These are phyloP conservation scores for Epichloe sylvatica DNA, from an alignment of 2,329 filamentous ascomycete species.

Conservation along the genomic window DNA sequence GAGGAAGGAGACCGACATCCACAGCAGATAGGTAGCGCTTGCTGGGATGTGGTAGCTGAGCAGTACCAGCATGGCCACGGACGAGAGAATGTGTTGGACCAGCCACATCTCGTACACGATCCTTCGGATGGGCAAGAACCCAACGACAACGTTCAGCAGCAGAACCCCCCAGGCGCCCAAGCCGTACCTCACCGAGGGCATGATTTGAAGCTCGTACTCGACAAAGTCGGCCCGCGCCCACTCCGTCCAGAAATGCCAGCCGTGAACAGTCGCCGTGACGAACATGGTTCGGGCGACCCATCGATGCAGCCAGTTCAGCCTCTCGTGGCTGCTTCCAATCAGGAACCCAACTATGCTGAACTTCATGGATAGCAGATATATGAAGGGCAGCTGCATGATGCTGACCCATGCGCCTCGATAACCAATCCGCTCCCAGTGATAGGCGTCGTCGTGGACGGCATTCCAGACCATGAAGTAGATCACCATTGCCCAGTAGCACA, in stretches of 20 bases:
- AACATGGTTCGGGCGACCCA: conserved; percentile 59
- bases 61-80: conserved; percentile 47
- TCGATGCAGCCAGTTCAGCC: conserved; percentile 59
- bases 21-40: conserved; percentile 47
- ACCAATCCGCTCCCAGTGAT: conserved; percentile 50
- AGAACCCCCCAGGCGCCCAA: conserved; percentile 52
- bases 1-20: conserved; percentile 50
- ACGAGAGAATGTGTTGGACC: conserved; percentile 50
- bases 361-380: conserved; percentile 49
- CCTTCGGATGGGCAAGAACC: conserved; percentile 49
- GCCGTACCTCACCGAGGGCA: conserved; percentile 53
- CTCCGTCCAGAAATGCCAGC: conserved; percentile 53
- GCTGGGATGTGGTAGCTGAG: conserved; percentile 49
- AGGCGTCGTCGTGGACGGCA: conserved; percentile 36
- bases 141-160: conserved; percentile 50
- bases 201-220: conserved; percentile 41
- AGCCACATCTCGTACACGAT: conserved; percentile 58
- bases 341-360: conserved; percentile 45
- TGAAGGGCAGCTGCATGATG: conserved; percentile 48
- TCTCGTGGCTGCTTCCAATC: conserved; percentile 51
- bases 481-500: conserved; percentile 45
- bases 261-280: conserved; percentile 53
- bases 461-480: conserved; percentile 41
- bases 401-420: conserved; percentile 56
- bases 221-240: conserved; percentile 49